phyloP scores from a whole-genome alignment of 495 filamentous ascomycete species.

The Clohesyomyces aquaticus region DNA sequence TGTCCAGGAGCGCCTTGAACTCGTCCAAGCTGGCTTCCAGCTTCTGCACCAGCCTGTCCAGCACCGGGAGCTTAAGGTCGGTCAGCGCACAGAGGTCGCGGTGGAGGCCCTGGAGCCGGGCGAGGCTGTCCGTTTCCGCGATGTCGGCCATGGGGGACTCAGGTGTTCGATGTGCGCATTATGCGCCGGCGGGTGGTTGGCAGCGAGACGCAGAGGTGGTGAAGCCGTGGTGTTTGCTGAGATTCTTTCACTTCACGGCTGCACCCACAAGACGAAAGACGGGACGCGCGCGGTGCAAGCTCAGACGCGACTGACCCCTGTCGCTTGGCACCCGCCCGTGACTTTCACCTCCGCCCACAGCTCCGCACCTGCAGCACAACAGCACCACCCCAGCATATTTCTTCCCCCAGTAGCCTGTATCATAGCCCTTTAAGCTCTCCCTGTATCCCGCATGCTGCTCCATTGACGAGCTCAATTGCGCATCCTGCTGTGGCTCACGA shows the following conservation, averaged over 20 bases:
- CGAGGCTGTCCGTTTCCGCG: slow-evolving; percentile 55
- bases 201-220: not conserved
- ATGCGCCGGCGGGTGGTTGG: slow-evolving; percentile 4
- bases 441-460: not conserved
- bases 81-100: slow-evolving; percentile 73
- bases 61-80: slow-evolving; percentile 61
- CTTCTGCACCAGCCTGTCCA: slow-evolving; percentile 66
- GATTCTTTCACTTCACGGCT: too few relatives aligned
- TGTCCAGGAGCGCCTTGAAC: slow-evolving; percentile 78
- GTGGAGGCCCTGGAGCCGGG: slow-evolving; percentile 74
- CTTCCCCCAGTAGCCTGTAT: not conserved
- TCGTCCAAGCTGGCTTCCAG: slow-evolving; percentile 70
- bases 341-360: not conserved
- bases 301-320: slow-evolving; percentile 31
- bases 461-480: not conserved
- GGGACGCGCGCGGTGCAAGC: too few relatives aligned
- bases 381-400: slow-evolving; percentile 2
- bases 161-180: slow-evolving; percentile 9
- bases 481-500: not conserved
- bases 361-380: not conserved
- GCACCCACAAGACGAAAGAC: too few relatives aligned
- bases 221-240: not conserved
- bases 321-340: slow-evolving; percentile 4
- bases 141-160: slow-evolving; percentile 63
- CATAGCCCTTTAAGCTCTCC: not conserved